Conservation (phyloP, 2,329 filamentous ascomycete genomes). For the Lachnum nothofagi region DNA sequence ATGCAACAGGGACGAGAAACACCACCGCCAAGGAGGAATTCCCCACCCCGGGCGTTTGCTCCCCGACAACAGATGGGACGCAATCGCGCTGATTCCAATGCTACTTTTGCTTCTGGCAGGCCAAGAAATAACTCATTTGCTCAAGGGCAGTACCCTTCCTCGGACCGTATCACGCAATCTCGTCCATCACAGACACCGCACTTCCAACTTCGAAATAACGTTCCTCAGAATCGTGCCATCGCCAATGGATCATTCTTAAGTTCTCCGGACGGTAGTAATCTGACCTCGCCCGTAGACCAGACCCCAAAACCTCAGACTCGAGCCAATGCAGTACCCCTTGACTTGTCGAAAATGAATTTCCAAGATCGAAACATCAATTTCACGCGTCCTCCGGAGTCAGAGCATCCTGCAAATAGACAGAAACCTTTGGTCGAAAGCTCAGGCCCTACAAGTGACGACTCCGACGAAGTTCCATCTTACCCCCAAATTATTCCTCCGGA, state of each 20-base stretch:
- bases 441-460: background rate
- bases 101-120: constrained; percentile 37
- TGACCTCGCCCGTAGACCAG: constrained; percentile 15
- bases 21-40: constrained; percentile 38
- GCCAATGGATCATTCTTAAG: constrained; percentile 24
- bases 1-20: constrained; percentile 71
- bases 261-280: constrained; percentile 21
- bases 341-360: constrained; percentile 24
- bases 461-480: background rate
- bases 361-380: constrained; percentile 22
- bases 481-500: constrained; percentile 1
- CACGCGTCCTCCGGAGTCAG: constrained; percentile 28
- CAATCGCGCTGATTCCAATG: constrained; percentile 43
- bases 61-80: constrained; percentile 34
- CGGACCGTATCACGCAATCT: constrained; percentile 21
- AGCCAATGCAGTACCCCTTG: constrained; percentile 14
- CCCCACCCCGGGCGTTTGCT: constrained; percentile 25
- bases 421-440: constrained; percentile 5
- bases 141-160: constrained; percentile 33
- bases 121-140: constrained; percentile 46
- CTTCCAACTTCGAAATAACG: constrained; percentile 10
- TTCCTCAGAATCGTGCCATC: constrained; percentile 17
- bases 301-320: constrained; percentile 5
- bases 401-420: constrained; percentile 27
- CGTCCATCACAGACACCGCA: constrained; percentile 4